Evolutionary conservation across 495 filamentous ascomycete genomes (phyloP), one percentile per base, ranked within the genome.

Genomic region (Xylaria curta): DNA sequence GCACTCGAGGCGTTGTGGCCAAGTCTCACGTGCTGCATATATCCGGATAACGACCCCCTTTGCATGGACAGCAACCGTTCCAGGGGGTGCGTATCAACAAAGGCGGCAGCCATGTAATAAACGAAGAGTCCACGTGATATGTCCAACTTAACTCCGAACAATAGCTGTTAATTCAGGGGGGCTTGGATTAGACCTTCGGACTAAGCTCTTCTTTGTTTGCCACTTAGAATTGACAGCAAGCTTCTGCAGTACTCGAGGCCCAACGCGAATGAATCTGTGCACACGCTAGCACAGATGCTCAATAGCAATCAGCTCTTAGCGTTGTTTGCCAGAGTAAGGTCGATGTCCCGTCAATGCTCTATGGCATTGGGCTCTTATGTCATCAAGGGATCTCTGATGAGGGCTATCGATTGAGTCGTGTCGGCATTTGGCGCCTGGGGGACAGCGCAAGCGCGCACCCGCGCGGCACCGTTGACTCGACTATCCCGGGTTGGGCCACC

Each of bases 11-110:
- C 10, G 54, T 59, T 36, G 54, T 21, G 51, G 26, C 21, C 42
- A 19, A 38, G 60, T 33, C 36, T 31, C n/a, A 38, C 28, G 38
- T 51, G 36, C 21, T 62, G 61, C 54, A 51, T 54, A 69, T 44
- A 46, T n/a, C 53, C 66, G 66, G 47, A 46, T 62, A 68, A 44
- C 15, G 17, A 51, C 36, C 21, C 21, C 19, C 8, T 26, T 38
- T 8, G 21, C 24, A 26, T 44, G 53, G 68, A 61, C 56, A 64
- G 24, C 76, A 76, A 74, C 70, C 61, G 71, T 73, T 73, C 59
- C 21, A 65, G 44, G 21, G 0, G 13, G 58, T 59, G 69, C 46
- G 66, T 72, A 76, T 69, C 71, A 74, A 76, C 74, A 67, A 46
- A 21, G 31, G 15, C 67, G 66, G 70, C 59, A 70, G 66, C 38